These are phyloP conservation scores for Aureobasidium subglaciale DNA, from an alignment of 2,329 filamentous ascomycete species.

Conservation along the genomic window DNA sequence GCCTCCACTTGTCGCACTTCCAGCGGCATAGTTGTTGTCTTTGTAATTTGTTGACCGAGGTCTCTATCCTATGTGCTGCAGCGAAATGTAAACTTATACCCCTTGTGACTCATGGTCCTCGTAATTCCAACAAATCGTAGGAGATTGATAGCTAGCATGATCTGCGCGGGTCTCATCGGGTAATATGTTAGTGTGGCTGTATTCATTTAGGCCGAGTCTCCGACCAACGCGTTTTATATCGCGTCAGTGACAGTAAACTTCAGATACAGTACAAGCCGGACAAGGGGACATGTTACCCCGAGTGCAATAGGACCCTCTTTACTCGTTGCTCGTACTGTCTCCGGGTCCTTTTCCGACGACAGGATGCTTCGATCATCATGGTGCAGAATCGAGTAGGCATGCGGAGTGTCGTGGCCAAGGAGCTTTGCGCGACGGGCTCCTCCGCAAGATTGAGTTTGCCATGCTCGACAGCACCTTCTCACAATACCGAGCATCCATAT, in stretches of 20 bases:
- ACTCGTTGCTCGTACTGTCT: not conserved
- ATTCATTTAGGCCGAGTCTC: too few species aligned
- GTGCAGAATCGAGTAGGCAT: conserved; percentile 6
- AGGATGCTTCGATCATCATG: not conserved
- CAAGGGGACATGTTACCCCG: not conserved
- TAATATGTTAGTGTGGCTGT: too few species aligned
- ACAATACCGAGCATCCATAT: too few species aligned
- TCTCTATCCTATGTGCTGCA: not conserved
- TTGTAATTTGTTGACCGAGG: not conserved
- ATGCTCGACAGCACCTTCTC: not conserved
- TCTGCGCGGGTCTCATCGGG: too few species aligned
- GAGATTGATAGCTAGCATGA: too few species aligned
- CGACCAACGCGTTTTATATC: too few species aligned
- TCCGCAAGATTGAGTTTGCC: not conserved
- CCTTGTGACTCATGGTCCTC: not conserved
- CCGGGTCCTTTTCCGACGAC: not conserved
- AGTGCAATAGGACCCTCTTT: not conserved
- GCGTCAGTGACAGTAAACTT: too few species aligned
- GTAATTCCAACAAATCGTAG: too few species aligned
- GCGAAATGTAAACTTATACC: not conserved
- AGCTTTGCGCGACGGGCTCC: not conserved
- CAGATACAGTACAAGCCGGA: too few species aligned
- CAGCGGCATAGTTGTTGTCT: conserved; percentile 19
- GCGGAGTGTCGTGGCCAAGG: not conserved
- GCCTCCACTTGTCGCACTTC: conserved; percentile 19